Conservation (phyloP, 148 eudicot species). For the Rhododendron vialii region DNA sequence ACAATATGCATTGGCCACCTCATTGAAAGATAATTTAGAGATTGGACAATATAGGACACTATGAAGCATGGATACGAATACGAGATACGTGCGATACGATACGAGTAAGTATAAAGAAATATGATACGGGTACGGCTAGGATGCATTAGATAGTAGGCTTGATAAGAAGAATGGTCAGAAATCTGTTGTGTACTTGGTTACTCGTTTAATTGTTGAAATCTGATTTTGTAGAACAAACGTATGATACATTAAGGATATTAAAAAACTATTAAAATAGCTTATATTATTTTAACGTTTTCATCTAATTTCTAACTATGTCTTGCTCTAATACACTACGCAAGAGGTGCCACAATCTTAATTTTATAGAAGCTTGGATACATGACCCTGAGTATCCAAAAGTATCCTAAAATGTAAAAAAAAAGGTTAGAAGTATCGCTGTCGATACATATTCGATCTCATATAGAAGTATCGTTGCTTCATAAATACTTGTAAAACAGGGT, state of each 20-base stretch:
- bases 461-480: background rate
- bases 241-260: no score
- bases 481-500: background rate
- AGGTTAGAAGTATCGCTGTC: background rate
- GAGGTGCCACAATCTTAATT: background rate
- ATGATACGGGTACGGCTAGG: no score
- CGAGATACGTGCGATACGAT: no score
- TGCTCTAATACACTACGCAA: background rate
- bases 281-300: background rate
- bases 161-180: no score
- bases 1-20: background rate
- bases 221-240: no score
- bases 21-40: background rate
- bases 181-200: no score
- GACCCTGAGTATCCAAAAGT: background rate
- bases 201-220: no score
- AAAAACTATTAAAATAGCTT: background rate
- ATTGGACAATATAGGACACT: background rate
- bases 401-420: background rate
- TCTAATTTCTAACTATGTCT: background rate
- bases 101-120: no score
- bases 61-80: no score
- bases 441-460: background rate
- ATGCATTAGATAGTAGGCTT: no score
- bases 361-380: background rate